Conservation (phyloP, 2,329 filamentous ascomycete species). For the Cephalotrichum gorgonifer region DNA sequence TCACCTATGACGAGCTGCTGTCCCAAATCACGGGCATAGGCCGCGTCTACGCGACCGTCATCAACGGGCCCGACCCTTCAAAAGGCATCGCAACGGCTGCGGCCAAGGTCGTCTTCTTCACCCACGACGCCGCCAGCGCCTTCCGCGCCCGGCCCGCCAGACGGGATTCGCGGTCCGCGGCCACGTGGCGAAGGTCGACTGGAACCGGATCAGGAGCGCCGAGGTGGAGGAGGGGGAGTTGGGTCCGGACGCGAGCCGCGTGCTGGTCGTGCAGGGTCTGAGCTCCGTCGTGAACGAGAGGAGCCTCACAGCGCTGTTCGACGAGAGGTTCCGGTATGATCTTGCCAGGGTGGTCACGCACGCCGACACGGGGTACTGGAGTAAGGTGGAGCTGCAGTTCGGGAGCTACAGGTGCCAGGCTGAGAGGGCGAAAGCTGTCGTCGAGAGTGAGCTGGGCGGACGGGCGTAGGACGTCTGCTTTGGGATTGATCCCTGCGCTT, state of each 20-base stretch:
- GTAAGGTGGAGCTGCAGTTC: slow-evolving; percentile 39
- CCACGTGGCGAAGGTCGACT: slow-evolving; percentile 25
- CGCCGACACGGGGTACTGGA: slow-evolving; percentile 13
- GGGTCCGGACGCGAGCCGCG: slow-evolving; percentile 31
- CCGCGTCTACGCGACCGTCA: slow-evolving; percentile 38
- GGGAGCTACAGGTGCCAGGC: slow-evolving; percentile 46
- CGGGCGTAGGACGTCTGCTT: slow-evolving; percentile 8
- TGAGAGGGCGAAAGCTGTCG: slow-evolving; percentile 31
- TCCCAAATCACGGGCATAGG: slow-evolving; percentile 31
- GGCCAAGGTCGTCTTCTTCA: slow-evolving; percentile 40
- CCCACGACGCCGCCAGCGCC: slow-evolving; percentile 23
- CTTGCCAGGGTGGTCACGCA: slow-evolving; percentile 29
- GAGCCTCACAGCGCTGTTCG: slow-evolving; percentile 29
- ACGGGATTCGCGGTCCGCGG: slow-evolving; percentile 25
- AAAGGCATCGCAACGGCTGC: slow-evolving; percentile 25
- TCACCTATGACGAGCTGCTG: slow-evolving; percentile 33
- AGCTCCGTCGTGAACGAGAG: slow-evolving; percentile 29
- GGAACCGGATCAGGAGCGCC: slow-evolving; percentile 37
- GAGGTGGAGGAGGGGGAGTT: slow-evolving; percentile 13
- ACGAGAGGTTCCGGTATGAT: slow-evolving; percentile 32
- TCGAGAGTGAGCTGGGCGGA: slow-evolving; percentile 10
- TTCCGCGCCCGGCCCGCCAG: slow-evolving; percentile 14
- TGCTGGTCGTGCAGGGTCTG: slow-evolving; percentile 39
- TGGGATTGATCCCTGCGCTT: slow-evolving; percentile 7
- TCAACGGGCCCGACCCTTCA: slow-evolving; percentile 34